Evolutionary conservation across 2,329 filamentous ascomycete species (phyloP).

Genomic region (Coniella lustricola): DNA sequence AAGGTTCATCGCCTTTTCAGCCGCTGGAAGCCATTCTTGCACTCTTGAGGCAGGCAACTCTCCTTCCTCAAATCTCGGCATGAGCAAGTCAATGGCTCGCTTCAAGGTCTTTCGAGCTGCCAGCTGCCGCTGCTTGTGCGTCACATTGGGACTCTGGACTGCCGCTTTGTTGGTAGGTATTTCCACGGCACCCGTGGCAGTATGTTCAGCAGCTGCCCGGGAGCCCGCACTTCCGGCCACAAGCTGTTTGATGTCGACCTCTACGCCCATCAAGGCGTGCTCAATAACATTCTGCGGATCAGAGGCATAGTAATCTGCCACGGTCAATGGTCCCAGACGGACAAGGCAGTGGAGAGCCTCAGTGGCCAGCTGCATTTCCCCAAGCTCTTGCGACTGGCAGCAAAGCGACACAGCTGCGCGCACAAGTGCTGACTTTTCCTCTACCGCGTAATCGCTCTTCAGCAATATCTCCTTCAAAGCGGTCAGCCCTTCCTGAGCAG

Average conservation of each 20-base stretch:
- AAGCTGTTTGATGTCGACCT: constrained; percentile 1
- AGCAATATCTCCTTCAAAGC: not conserved
- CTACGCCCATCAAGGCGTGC: constrained; percentile 18
- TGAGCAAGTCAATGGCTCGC: constrained; percentile 25
- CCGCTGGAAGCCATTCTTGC: constrained; percentile 7
- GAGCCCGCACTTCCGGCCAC: not conserved
- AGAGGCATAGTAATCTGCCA: constrained; percentile 29
- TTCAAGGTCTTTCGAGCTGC: constrained; percentile 15
- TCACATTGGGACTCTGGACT: no score
- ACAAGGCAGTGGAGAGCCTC: constrained; percentile 25
- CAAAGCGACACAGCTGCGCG: constrained; percentile 25
- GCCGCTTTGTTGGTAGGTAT: no score
- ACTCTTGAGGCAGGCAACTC: constrained; percentile 3
- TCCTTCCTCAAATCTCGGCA: constrained; percentile 23
- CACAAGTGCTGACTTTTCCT: constrained; percentile 15
- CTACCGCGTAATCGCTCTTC: not conserved
- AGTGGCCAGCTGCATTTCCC: constrained; percentile 26
- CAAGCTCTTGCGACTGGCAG: constrained; percentile 25
- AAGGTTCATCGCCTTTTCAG: constrained; percentile 16
- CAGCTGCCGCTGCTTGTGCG: not conserved
- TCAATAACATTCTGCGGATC: constrained; percentile 29
- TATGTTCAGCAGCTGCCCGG: no score
- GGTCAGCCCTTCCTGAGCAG: constrained; percentile 1
- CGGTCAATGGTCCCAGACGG: constrained; percentile 23
- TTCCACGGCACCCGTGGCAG: no score